Base-by-base conservation (phyloP, 2,329 filamentous ascomycete genomes). In the Berkeleyomyces rouxiae region DNA sequence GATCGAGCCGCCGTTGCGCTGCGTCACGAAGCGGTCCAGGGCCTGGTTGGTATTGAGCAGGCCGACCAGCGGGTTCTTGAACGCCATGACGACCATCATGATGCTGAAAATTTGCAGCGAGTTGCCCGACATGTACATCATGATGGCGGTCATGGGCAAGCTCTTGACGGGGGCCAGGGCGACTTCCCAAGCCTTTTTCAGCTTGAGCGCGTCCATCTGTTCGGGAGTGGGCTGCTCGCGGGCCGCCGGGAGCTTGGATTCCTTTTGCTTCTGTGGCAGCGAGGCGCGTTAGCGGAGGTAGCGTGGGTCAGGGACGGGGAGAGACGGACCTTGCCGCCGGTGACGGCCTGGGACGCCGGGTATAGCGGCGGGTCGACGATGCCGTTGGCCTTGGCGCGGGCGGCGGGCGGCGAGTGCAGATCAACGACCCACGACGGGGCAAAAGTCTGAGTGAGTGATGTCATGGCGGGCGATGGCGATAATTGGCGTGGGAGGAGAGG, bases 61-160 rank as follows among this genome's bases (percentile, higher is more conserved):
- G 42, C 91, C 93, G 74, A 89, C 83, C 65, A 99, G 81, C 7
- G 93, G 93, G 68, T 88, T 95, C 79, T 97, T 97, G 81, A 99
- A 99, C 55, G 95, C 85, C 87, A 96, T 97, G 70, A 92, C 91
- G 16, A 97, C 92, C 91, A 97, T 99, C 90, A 97, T 97, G 75
- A 99, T 97, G 75, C 88, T 95, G 78, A 99, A 99, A 68, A 99
- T 97, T 73, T 99, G 93, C 57, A 99, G 82, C 66, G 89, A 90
- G 77, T 97, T 99, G 70, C 93, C 93, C 40, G 92, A 95, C 93
- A 99, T 99, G 81, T 99, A 99, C 90, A 97, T 97, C 85, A 96
- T 96, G 73, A 99, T 92, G 66, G 86, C 91, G 63, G 95, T 97
- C 93, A 99, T 99, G 64, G 93, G 93, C 57, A 99, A 79, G 72